Base-by-base conservation (phyloP, 805 yeast species). In the Priceomyces fermenticarens region DNA sequence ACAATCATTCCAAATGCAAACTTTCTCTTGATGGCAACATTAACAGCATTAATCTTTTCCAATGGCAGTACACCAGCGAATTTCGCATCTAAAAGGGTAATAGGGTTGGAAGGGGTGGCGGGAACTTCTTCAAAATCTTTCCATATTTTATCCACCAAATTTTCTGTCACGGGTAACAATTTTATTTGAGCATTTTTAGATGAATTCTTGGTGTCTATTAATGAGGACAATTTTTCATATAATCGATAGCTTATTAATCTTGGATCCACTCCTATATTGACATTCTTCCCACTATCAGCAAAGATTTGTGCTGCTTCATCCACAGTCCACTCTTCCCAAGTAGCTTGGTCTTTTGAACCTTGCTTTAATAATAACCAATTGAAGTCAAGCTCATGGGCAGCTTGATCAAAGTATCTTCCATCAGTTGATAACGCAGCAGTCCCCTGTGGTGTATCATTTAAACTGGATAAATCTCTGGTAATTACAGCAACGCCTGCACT, bases 81-180 rank as follows among this genome's bases (percentile, higher is more conserved):
- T 46, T 78, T 66, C 3, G 62, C 53, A 37, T 71, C 77, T 40
- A 88, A 72, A 17, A 70, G 58, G 27, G 72, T 59, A 35, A 90
- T 69, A 34, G 72, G 73, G 11, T 69, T 56, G 16, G 79, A 71
- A 41, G 87, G 68, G 9, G 52, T 23, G 3, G 51, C 55, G 16
- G 97, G 97, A 6, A 69, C 52, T 15, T 72, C 72, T 64, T 88
- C 91, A 52, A 80, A 81, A 9, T 67, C 52, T 5, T 67, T 65
- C 96, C 96, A 89, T 13, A 89, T 81, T 17, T 54, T 52, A 52
- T 88, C 97, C 25, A 93, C 67, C 50, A 93, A 70, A 58, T 91
- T 91, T 11, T 68, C 74, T 40, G 58, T 55, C n/a, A 75, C 62
- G 0, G 80, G 64, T 7, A 69, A 64, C 10, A 78, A 50, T 42